Conservation (phyloP, 1,284 basidiomycete genomes). For the Microbotryomycetes sp. region DNA sequence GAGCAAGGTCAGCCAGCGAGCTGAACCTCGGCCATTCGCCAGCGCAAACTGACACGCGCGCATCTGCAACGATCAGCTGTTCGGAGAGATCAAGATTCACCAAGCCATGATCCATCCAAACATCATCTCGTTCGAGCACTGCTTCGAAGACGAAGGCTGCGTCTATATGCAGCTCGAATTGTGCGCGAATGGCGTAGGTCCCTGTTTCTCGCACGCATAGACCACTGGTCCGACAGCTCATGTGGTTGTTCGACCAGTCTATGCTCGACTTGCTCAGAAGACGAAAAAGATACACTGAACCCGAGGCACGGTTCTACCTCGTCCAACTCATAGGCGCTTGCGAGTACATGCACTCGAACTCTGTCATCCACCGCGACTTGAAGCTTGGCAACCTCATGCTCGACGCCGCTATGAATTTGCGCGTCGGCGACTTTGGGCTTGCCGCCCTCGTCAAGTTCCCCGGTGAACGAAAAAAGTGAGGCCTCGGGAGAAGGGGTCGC, state of each 20-base stretch:
- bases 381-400: conserved; percentile 95
- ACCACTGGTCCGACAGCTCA: neutral
- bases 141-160: conserved; percentile 91
- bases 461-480: conserved; percentile 86
- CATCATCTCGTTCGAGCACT: conserved; percentile 85
- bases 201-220: neutral
- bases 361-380: conserved; percentile 89
- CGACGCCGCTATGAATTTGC: conserved; percentile 85
- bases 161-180: conserved; percentile 97
- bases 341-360: conserved; percentile 89
- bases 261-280: conserved; percentile 84
- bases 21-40: neutral
- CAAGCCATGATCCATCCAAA: conserved; percentile 84
- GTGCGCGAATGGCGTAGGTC: conserved; percentile 67
- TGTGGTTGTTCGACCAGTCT: conserved; percentile 43
- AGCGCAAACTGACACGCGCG: neutral
- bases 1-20: conserved; percentile 29
- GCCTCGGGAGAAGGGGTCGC: conserved; percentile 13
- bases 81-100: conserved; percentile 98
- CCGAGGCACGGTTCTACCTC: conserved; percentile 86
- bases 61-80: conserved; percentile 53
- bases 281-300: conserved; percentile 81
- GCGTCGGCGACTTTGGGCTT: conserved; percentile 95
- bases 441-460: conserved; percentile 94
- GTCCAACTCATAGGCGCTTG: conserved; percentile 92